Evolutionary conservation across 73 alveolate genomes (phyloP).

Genomic region (Paramecium caudatum): DNA sequence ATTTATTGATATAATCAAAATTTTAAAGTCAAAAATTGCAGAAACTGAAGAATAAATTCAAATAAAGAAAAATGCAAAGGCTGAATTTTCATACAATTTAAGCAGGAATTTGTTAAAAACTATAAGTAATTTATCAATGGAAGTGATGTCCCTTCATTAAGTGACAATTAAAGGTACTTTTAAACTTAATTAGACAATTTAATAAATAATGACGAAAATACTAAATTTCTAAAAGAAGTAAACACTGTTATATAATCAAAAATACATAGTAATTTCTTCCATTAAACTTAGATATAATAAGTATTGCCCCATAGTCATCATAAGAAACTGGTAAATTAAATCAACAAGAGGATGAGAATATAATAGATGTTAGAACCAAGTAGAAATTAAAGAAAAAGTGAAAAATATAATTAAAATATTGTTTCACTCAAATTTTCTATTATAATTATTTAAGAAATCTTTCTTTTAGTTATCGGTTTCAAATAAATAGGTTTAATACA

Average conservation of each 20-base stretch:
- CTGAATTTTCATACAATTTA: constrained; percentile 45
- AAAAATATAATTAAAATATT: too few species aligned
- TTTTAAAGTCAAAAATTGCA: constrained; percentile 43
- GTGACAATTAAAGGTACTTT: constrained; percentile 37
- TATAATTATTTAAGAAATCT: too few species aligned
- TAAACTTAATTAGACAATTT: neutral
- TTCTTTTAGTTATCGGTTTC: too few species aligned
- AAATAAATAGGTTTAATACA: too few species aligned
- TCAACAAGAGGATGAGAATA: too few species aligned
- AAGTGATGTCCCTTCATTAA: constrained; percentile 47
- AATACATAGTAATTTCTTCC: neutral
- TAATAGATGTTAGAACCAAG: too few species aligned
- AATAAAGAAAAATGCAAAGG: constrained; percentile 62
- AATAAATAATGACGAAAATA: constrained; percentile 58
- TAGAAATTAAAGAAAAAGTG: too few species aligned
- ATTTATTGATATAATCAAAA: constrained; percentile 39
- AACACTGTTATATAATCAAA: constrained; percentile 30
- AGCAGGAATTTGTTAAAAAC: constrained; percentile 49
- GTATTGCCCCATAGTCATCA: neutral
- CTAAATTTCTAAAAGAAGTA: constrained; percentile 36
- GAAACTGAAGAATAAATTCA: constrained; percentile 68
- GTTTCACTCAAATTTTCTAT: too few species aligned
- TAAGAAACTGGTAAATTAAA: neutral
- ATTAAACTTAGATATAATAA: neutral
- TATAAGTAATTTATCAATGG: constrained; percentile 53